phyloP scores from a whole-genome alignment of 768 basidiomycete genomes.

The Rhizopogon salebrosus region DNA sequence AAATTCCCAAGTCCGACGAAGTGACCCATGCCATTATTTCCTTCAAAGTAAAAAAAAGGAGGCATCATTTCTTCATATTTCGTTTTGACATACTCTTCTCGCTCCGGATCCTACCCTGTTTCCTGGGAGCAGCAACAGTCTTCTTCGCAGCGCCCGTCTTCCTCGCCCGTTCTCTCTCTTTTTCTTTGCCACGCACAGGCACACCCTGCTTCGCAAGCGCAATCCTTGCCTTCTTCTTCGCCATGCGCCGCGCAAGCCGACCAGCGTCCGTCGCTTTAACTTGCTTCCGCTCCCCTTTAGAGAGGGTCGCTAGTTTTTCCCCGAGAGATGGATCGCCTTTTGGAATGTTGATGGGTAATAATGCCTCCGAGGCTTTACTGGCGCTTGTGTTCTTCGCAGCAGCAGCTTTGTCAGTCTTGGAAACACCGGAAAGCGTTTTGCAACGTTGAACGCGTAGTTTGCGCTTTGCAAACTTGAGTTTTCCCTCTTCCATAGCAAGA shows the following conservation, averaged over 20 bases:
- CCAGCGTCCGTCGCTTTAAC: conserved; percentile 76
- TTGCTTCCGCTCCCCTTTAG: conserved; percentile 83
- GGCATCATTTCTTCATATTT: conserved; percentile 51
- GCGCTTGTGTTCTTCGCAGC: conserved; percentile 10
- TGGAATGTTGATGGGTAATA: conserved; percentile 30
- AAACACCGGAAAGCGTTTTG: conserved; percentile 58
- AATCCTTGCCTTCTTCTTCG: conserved; percentile 81
- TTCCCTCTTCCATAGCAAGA: conserved; percentile 68
- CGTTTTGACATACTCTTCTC: conserved; percentile 47
- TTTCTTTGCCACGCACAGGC: conserved; percentile 34
- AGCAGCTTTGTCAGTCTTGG: conserved; percentile 6
- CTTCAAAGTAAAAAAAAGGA: background rate
- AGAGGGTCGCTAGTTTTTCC: conserved; percentile 65
- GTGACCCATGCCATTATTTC: background rate
- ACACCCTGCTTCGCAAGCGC: conserved; percentile 39
- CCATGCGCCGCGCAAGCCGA: conserved; percentile 76
- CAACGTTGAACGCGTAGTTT: conserved; percentile 89
- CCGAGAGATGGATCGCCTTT: conserved; percentile 85
- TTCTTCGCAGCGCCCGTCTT: conserved; percentile 31
- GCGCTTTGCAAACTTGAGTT: conserved; percentile 90
- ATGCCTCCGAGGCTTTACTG: background rate
- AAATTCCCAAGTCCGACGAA: background rate
- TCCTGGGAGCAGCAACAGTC: conserved; percentile 11
- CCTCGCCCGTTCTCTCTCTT: conserved; percentile 37
- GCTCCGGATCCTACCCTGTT: conserved; percentile 47